Base-by-base conservation (phyloP, 169 alveolate genomes). In the Plasmodium vivax region DNA sequence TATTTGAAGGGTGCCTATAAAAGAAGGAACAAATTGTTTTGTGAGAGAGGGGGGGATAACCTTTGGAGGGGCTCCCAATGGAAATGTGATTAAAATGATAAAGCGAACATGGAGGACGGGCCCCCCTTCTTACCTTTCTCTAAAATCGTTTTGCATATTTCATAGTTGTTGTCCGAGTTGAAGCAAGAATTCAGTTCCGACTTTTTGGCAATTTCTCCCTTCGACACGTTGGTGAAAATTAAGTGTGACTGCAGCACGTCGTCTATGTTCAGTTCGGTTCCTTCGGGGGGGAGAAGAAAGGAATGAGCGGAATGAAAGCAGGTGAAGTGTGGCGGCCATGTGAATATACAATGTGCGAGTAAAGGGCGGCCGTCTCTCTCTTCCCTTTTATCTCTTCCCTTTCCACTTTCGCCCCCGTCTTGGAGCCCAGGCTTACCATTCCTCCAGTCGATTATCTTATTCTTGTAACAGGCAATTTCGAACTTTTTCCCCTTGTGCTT, bases 401-500 rank as follows among this genome's bases (percentile, higher is more conserved):
- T 54, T 12, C n/a, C 45, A 27, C 58, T 16, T 75, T 51, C 54
- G 41, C 34, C 38, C 36, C 34, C 62, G 47, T 14, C 51, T 16
- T n/a, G 72, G 72, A 72, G 54, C 23, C 36, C 10, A 3, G 45
- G 36, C 68, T 73, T 74, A 88, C 94, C 94, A 83, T 97, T 95
- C 71, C 99, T 92, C 99, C 99, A 99, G 95, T 99, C 98, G 81
- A 97, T 95, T 7, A 98, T 98, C 93, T 99, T 99, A 93, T 99
- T 99, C 91, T 98, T 98, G 93, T 98, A 99, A 93, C 99, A 99
- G 47, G 99, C 99, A 32, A 99, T 96, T 94, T 99, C 99, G 92
- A 99, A 99, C 38, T 98, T 94, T 41, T 96, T 92, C 56, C 99
- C 99, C 51, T 97, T 97, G 16, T 95, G 92, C 95, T 98, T 98